Percentiles rank a stretch among this genome's conserved stretches.
These are phyloP conservation scores for Pseudogymnoascus sp. DNA, from an alignment of 2,329 filamentous ascomycete genomes.

Conservation along the genomic window DNA sequence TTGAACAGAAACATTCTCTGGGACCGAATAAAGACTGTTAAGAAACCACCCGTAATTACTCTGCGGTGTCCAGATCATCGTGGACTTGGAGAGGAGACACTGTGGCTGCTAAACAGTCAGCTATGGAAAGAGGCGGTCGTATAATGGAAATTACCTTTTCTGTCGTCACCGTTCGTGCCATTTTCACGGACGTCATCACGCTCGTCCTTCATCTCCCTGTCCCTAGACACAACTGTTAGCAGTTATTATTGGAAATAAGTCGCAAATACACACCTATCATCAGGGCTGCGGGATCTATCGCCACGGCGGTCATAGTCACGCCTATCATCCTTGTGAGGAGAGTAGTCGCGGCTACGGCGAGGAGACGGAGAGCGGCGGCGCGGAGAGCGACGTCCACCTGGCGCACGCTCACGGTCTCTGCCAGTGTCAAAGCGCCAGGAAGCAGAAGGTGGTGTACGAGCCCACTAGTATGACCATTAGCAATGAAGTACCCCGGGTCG, in stretches of 20 bases:
- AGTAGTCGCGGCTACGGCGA: constrained; percentile 59
- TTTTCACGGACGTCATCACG: constrained; percentile 66
- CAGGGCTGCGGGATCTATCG: constrained; percentile 68
- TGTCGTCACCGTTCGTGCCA: constrained; percentile 75
- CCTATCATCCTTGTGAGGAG: constrained; percentile 81
- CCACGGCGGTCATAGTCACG: constrained; percentile 66
- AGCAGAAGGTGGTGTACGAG: constrained; percentile 91
- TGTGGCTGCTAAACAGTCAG: constrained; percentile 36
- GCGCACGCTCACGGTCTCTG: constrained; percentile 58
- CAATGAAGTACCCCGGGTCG: neutral
- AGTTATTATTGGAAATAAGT: neutral
- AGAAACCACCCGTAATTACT: constrained; percentile 38
- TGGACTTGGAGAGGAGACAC: constrained; percentile 77
- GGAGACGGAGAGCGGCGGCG: constrained; percentile 55
- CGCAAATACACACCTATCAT: constrained; percentile 40
- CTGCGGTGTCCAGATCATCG: constrained; percentile 93
- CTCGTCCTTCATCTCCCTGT: constrained; percentile 42
- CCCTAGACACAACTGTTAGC: constrained; percentile 23
- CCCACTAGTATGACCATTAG: constrained; percentile 59
- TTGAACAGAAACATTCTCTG: neutral
- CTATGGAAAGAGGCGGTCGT: neutral
- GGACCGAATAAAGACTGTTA: neutral
- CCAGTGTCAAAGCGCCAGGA: constrained; percentile 98
- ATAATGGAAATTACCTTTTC: constrained; percentile 60
- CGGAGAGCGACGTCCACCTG: constrained; percentile 49